A percentile compares a stretch with the other conserved stretches of the same genome.
These are phyloP conservation scores for Suhomyces kunorum DNA, from an alignment of 1,139 yeast species.

Conservation along the genomic window DNA sequence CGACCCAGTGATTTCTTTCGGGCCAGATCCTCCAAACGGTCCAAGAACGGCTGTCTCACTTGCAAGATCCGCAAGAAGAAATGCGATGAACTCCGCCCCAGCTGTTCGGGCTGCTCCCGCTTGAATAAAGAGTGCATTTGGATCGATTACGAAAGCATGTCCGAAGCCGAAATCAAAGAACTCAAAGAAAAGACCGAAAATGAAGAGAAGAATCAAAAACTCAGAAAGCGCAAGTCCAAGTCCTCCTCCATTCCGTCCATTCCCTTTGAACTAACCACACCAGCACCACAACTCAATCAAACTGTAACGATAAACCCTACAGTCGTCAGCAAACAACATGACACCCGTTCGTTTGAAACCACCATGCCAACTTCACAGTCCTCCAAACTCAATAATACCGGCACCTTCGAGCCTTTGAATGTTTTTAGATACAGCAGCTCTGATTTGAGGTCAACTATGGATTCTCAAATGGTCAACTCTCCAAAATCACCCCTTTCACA, in stretches of 20 bases:
- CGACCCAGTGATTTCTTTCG: constrained; percentile 11
- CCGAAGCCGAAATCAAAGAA: constrained; percentile 25
- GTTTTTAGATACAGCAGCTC: constrained; percentile 14
- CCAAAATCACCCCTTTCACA: constrained; percentile 4
- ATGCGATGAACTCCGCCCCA: constrained; percentile 65
- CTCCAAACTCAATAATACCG: neutral
- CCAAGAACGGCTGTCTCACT: constrained; percentile 66
- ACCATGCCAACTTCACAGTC: neutral
- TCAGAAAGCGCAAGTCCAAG: constrained; percentile 34
- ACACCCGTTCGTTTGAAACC: no score
- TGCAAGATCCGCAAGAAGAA: constrained; percentile 73
- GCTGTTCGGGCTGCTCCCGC: constrained; percentile 47
- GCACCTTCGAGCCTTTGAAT: constrained; percentile 10
- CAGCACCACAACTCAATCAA: neutral
- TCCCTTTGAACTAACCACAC: neutral
- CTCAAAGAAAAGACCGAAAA: constrained; percentile 30
- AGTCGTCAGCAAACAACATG: no score
- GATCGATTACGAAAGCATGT: constrained; percentile 34
- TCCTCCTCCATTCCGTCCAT: neutral
- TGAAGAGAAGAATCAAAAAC: constrained; percentile 35
- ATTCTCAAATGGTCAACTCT: constrained; percentile 2
- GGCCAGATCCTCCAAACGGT: constrained; percentile 25
- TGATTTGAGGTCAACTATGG: constrained; percentile 12
- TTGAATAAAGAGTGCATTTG: constrained; percentile 27
- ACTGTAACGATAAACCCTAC: no score